Base-by-base conservation (phyloP, 2,329 filamentous ascomycete species). In the Falciphora oryzae region DNA sequence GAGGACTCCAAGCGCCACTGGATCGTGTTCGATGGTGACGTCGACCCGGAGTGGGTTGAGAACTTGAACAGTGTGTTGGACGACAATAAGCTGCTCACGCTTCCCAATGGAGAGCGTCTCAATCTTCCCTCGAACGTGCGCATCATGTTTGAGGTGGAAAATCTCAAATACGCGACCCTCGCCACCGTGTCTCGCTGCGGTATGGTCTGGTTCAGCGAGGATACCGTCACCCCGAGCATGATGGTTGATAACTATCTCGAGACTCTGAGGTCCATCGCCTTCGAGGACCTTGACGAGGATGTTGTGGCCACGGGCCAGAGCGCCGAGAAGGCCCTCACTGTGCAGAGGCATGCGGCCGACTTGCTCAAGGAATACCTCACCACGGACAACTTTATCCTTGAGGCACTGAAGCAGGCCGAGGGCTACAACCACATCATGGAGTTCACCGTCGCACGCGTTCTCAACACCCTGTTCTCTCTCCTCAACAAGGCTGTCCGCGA, bases 181-280 rank as follows among this genome's bases (percentile, higher is more conserved):
- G 95, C 95, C 65, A 99, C 95, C n/a, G 95, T 99, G 73, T 96
- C 91, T 88, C 93, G 95, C 79, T 99, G 95, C 75, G 95, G 95
- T 83, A 99, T 99, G 95, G 96, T 99, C 18, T 99, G 95, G 95
- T 99, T 98, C 79, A 99, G 93, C 74, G 94, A 97, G 72, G 96
- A 99, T 73, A 98, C 93, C 32, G 94, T 99, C 57, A 94, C 92
- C 38, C 86, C 94, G 1, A 85, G 85, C 69, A 97, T 99, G 90
- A 91, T 98, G 87, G 89, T 98, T 57, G 83, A 87, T 67, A 92
- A 98, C 77, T 97, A 99, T 72, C 85, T 99, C 63, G 87, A 95
- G 66, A 88, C 89, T 60, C 85, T 99, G 56, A 89, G 89, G 70
- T 90, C 87, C 3, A 88, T 92, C 65, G 87, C 91, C 0, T 97